Evolutionary conservation across 2,329 filamentous ascomycete species (phyloP), one percentile per base, ranked within the genome.

Genomic region (Coccinonectria pachysandricola): DNA sequence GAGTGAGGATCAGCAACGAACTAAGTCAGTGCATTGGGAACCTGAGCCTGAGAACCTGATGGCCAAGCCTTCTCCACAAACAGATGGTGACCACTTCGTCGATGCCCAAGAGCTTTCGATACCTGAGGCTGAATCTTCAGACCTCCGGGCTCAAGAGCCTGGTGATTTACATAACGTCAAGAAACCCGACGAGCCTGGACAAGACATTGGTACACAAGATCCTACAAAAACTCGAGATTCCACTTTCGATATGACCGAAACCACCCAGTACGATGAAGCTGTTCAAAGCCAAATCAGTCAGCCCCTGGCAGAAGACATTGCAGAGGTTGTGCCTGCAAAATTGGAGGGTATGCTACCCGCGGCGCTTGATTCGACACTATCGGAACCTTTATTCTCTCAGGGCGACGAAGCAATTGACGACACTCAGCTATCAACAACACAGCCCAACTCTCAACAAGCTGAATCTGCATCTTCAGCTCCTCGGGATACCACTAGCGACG

Each of bases 361-460:
- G 12, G 26, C 32, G 15, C 32, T 49, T 3, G 34, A 47, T 17
- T 35, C 42, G 7, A 31, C 42, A 8, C 16, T 46, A 10, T 53
- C 52, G 8, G 50, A 53, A 30, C 45, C 46, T 7, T 34, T 54
- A 7, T 53, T 53, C 21, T 46, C 48, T 5, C 51, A 56, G 26
- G 44, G 34, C n/a, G 44, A 50, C 13, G 24, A 21, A 10, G 37
- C 42, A 10, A 10, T 40, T 12, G 42, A 49, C 12, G 31, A 40
- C 16, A 45, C 45, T 4, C 47, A 53, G 29, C 35, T 35, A 15
- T 32, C 26, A 10, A 24, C 34, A n/a, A 30, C 33, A 12, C 42
- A 33, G 10, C 17, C 32, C 11, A 40, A 45, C 13, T 26, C 44
- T 15, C 42, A 39, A 3, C 50, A 53, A 23, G 14, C 31, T 12